phyloP scores from a whole-genome alignment of 805 yeast species.

The Saccharomycopsis synnaedendra region DNA sequence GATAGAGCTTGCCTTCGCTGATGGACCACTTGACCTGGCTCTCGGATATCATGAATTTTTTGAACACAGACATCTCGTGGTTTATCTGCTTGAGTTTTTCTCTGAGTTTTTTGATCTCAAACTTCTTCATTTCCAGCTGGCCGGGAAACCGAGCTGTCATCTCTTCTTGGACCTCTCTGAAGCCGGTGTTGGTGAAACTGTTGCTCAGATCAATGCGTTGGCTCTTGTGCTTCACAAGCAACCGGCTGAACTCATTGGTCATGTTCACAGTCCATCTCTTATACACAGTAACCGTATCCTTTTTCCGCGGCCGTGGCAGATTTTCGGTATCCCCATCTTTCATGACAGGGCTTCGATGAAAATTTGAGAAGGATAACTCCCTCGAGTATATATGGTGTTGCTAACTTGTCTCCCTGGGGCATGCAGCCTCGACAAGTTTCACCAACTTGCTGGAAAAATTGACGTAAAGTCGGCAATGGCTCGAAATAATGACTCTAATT shows the following conservation, averaged over 20 bases:
- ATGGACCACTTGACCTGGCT: constrained; percentile 10
- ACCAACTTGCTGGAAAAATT: no score
- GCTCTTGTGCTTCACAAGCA: constrained; percentile 8
- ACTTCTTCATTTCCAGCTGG: constrained; percentile 14
- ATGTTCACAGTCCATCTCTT: constrained; percentile 16
- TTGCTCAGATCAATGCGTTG: constrained; percentile 12
- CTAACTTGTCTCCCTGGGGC: no score
- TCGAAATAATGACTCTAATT: no score
- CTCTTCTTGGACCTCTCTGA: constrained; percentile 13
- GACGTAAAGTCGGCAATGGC: no score
- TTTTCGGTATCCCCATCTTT: no score
- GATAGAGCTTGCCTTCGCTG: constrained; percentile 13
- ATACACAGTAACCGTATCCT: constrained; percentile 6
- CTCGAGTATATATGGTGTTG: no score
- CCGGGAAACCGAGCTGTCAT: constrained; percentile 11
- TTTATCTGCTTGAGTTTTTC: constrained; percentile 17
- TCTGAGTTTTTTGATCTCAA: constrained; percentile 15
- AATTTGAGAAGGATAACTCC: no score
- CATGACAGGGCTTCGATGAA: no score
- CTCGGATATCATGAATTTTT: constrained; percentile 10
- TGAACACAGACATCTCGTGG: constrained; percentile 14
- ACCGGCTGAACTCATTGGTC: constrained; percentile 15
- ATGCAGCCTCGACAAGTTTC: no score
- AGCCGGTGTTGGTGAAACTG: constrained; percentile 15
- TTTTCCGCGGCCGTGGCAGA: no score